Evolutionary conservation across 2,329 filamentous ascomycete species (phyloP).

Genomic region (Penicillium sp.): DNA sequence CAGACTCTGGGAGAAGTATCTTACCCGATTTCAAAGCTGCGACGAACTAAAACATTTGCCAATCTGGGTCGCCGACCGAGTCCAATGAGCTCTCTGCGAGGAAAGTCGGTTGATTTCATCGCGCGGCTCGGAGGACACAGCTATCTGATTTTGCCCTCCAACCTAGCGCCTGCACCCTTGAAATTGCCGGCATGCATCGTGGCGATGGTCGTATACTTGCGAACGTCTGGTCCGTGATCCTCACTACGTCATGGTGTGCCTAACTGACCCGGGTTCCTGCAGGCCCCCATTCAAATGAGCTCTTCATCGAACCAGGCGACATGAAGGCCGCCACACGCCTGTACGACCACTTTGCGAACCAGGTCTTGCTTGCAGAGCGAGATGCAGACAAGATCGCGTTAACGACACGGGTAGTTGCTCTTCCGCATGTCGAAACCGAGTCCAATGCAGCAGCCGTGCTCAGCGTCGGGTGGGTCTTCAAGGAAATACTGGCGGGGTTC

Average conservation of each 20-base stretch:
- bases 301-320: conserved; percentile 40
- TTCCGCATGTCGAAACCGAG: conserved; percentile 28
- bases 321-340: conserved; percentile 33
- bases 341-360: conserved; percentile 43
- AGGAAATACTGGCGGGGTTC: conserved; percentile 37
- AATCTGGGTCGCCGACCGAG: conserved; percentile 28
- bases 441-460: conserved; percentile 26
- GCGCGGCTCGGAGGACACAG: conserved; percentile 46
- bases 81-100: conserved; percentile 36
- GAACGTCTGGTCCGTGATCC: conserved; percentile 16
- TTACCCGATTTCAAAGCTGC: conserved; percentile 25
- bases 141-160: conserved; percentile 36
- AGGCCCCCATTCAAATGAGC: conserved; percentile 28
- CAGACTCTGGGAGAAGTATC: conserved; percentile 24
- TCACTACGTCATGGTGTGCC: conserved; percentile 2
- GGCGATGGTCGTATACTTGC: conserved; percentile 40
- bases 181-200: conserved; percentile 47
- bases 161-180: conserved; percentile 40
- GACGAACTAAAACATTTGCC: conserved; percentile 43
- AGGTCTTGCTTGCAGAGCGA: conserved; percentile 39
- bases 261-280: conserved; percentile 13
- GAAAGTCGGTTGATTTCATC: conserved; percentile 41
- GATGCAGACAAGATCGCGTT: conserved; percentile 34
- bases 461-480: conserved; percentile 37
- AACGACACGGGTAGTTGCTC: conserved; percentile 34